Percentiles rank a stretch among this genome's conserved stretches.
These are phyloP conservation scores for Trametes punicea DNA, from an alignment of 768 basidiomycete species.

Conservation along the genomic window DNA sequence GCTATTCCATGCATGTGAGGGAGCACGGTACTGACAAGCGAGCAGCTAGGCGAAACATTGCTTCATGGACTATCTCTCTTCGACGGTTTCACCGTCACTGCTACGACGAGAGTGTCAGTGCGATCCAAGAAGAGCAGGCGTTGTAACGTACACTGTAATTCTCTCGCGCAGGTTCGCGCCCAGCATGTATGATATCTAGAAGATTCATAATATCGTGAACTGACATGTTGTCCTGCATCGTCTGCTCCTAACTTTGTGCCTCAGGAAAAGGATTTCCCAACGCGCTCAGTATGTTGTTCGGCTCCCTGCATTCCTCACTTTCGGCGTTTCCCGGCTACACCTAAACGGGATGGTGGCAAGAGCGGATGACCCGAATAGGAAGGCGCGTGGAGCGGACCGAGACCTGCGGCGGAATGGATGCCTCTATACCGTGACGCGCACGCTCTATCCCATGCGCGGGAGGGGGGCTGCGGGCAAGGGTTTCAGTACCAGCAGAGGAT, in stretches of 20 bases:
- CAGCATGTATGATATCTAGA: no score
- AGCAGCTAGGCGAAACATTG: not conserved
- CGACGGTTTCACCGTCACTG: no score
- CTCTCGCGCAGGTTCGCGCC: no score
- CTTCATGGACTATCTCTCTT: no score
- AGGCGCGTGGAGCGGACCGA: not conserved
- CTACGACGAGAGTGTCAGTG: no score
- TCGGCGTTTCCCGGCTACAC: not conserved
- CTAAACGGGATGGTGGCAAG: not conserved
- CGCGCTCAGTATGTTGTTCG: not conserved
- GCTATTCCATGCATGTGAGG: not conserved
- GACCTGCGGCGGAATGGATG: not conserved
- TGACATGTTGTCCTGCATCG: not conserved
- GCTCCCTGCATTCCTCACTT: not conserved
- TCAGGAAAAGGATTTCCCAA: not conserved
- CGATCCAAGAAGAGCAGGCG: no score
- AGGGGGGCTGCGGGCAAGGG: not conserved
- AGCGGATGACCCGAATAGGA: slow-evolving; percentile 1
- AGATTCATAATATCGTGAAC: no score
- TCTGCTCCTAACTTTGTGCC: not conserved
- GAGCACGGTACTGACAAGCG: not conserved
- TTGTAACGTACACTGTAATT: no score
- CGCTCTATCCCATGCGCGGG: no score
- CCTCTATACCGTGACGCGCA: no score
- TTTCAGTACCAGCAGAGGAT: not conserved